Base-by-base conservation (phyloP, 2,329 filamentous ascomycete species). In the Aureobasidium sp. region DNA sequence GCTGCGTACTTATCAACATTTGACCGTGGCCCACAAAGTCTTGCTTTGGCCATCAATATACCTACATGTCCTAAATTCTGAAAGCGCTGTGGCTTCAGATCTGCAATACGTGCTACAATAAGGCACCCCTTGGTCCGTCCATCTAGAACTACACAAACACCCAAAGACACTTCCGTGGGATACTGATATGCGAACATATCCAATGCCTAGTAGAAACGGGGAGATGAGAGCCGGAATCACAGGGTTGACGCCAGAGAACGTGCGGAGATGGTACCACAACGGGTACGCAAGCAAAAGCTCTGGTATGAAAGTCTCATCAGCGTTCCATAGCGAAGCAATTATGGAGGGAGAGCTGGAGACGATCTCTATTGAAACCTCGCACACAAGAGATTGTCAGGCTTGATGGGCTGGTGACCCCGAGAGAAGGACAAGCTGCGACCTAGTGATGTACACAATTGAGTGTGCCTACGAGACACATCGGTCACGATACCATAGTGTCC, bases 21-120 rank as follows among this genome's bases (percentile, higher is more conserved):
- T 69, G 14, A 67, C 72, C 17, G 70, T 69, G 7, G 73, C 75
- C 16, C 74, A 79, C 63, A 77, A 76, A 61, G 73, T 79, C 65
- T 67, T 80, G 41, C 69, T 71, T 3, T 80, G 77, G 65, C 66
- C 67, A 10, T 60, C 59, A 45, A 63, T 69, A n/a, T 68, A 67
- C 56, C 60, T 68, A n/a, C 59, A 66, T 40, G 57, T 70, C 5
- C 59, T 66, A 47, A 67, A 66, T 39, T 64, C 66, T 10, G 65
- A 65, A 40, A 64, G 66, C 22, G 42, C 61, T 7, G 62, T 62
- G 8, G 61, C 63, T n/a, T 59, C 58, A 1, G 68, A 70, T 54
- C 47, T 70, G 29, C 63, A 70, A 44, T 60, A 62, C 50, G 62
- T 71, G 30, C 56, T 68, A 11, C 63, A 68, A 56, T 65, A 69